Evolutionary conservation across 2,329 filamentous ascomycete species (phyloP).

Genomic region (Ceratocystis papillata): DNA sequence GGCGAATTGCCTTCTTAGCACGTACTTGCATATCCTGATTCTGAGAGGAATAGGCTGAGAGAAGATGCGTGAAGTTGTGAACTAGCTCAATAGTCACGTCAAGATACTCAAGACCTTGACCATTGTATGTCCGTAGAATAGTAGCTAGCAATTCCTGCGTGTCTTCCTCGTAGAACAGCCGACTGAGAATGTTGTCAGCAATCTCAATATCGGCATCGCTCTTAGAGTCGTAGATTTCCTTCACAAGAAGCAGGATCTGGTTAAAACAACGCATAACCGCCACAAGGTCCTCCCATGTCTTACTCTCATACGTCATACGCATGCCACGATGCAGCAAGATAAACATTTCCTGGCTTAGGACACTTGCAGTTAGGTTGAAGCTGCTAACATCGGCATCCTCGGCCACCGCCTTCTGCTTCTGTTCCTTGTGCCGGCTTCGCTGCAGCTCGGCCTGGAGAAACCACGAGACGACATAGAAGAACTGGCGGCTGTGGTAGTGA

Average conservation of each 20-base stretch:
- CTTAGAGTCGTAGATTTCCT: constrained; percentile 76
- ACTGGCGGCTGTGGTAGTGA: constrained; percentile 68
- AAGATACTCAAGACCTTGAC: constrained; percentile 86
- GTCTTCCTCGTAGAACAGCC: constrained; percentile 96
- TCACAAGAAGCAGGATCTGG: constrained; percentile 81
- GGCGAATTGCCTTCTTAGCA: constrained; percentile 61
- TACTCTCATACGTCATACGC: constrained; percentile 66
- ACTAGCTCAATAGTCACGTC: constrained; percentile 84
- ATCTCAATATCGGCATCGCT: constrained; percentile 95
- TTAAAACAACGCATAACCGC: constrained; percentile 90
- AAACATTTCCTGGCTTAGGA: constrained; percentile 91
- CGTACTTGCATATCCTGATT: constrained; percentile 90
- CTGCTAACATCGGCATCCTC: constrained; percentile 51
- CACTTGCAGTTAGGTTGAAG: constrained; percentile 77
- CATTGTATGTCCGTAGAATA: constrained; percentile 77
- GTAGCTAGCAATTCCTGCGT: constrained; percentile 80
- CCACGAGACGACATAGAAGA: constrained; percentile 87
- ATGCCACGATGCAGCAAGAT: constrained; percentile 76
- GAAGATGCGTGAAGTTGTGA: constrained; percentile 81
- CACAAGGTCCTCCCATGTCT: constrained; percentile 77
- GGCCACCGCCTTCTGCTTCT: constrained; percentile 31
- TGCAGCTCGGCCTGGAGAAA: constrained; percentile 77
- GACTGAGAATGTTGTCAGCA: constrained; percentile 89
- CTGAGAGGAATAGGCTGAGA: constrained; percentile 89
- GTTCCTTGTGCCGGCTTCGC: constrained; percentile 50